Evolutionary conservation across 2,329 filamentous ascomycete species (phyloP).

Genomic region (Talaromyces sp.): DNA sequence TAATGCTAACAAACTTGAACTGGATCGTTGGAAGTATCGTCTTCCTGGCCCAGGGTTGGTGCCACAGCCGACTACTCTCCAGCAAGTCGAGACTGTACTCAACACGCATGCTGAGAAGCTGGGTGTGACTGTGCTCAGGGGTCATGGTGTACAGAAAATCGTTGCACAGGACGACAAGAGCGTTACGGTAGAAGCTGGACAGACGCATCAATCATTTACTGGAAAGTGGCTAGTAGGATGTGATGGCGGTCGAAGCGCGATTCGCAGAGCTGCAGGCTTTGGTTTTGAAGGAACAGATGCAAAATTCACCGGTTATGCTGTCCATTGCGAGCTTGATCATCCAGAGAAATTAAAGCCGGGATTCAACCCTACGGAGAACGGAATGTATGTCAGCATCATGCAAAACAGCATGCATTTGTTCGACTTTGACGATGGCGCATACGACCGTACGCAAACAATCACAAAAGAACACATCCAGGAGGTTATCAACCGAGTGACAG

Average conservation of each 20-base stretch:
- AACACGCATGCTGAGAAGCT: constrained; percentile 4
- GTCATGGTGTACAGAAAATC: constrained; percentile 1
- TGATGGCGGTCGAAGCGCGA: constrained; percentile 41
- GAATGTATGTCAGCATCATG: constrained; percentile 16
- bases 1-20: constrained; percentile 22
- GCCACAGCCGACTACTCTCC: constrained; percentile 13
- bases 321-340: constrained; percentile 33
- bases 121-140: constrained; percentile 14
- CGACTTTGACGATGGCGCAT: constrained; percentile 11
- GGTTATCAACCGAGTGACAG: constrained; percentile 10
- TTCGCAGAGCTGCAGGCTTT: constrained; percentile 40
- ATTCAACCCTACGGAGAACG: constrained; percentile 5
- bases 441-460: constrained; percentile 11
- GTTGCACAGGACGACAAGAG: constrained; percentile 15
- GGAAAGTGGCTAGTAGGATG: constrained; percentile 43
- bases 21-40: constrained; percentile 15
- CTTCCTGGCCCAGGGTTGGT: constrained; percentile 10
- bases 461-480: constrained; percentile 11
- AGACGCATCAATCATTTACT: constrained; percentile 21
- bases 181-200: constrained; percentile 17
- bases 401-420: not conserved
- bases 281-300: constrained; percentile 37
- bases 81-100: constrained; percentile 10
- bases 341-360: constrained; percentile 13
- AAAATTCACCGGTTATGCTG: constrained; percentile 36